Conservation (phyloP, 257 asterid species). For the Primulina tabacum region DNA sequence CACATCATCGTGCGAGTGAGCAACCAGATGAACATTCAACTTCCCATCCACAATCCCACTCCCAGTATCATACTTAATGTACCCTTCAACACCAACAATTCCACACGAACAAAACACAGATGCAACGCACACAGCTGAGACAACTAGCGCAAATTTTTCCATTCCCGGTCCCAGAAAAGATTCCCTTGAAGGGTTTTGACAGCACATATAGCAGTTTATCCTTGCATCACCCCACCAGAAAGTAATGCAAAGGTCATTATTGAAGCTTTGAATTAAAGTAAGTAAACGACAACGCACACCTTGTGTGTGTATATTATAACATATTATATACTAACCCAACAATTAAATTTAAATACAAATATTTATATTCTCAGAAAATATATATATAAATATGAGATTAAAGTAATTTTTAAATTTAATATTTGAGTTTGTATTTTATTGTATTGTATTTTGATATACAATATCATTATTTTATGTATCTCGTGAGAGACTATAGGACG, state of each 20-base stretch:
- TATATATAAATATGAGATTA: no score
- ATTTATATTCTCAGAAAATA: no score
- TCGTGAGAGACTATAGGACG: no score
- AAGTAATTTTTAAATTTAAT: no score
- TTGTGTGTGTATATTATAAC: no score
- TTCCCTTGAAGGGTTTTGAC: conserved; percentile 9
- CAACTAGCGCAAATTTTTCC: conserved; percentile 23
- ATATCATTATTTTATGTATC: no score
- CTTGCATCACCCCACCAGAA: neutral
- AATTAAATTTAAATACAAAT: no score
- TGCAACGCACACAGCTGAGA: conserved; percentile 34
- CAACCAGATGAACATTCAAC: conserved; percentile 86
- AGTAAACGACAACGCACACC: neutral
- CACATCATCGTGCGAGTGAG: conserved; percentile 90
- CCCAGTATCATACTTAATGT: conserved; percentile 50
- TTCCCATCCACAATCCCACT: conserved; percentile 60
- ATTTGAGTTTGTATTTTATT: no score
- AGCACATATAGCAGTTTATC: neutral
- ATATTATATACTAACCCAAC: no score
- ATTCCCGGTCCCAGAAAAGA: conserved; percentile 28
- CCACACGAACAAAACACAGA: conserved; percentile 31
- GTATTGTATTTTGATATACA: no score
- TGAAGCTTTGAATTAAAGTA: neutral
- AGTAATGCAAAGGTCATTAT: neutral
- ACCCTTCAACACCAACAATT: conserved; percentile 35